Conservation (phyloP, 257 asterid species). For the Ajuga chamaepitys region DNA sequence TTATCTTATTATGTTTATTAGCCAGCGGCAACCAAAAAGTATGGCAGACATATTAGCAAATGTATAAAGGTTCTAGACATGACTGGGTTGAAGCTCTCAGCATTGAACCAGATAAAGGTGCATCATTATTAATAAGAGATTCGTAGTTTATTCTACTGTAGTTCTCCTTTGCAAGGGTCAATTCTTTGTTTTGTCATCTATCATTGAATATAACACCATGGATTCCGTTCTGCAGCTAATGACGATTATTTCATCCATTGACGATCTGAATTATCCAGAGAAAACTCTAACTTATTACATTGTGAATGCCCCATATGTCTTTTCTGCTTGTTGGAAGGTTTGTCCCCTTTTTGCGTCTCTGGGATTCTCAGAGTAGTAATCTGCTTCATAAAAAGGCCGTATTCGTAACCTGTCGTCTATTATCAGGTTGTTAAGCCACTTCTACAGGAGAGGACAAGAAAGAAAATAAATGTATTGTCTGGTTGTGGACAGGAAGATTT, state of each 20-base stretch:
- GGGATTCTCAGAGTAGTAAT: not conserved
- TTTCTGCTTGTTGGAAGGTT: constrained; percentile 84
- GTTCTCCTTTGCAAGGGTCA: not conserved
- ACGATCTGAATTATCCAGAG: constrained; percentile 76
- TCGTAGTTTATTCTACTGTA: not conserved
- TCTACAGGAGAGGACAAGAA: constrained; percentile 66
- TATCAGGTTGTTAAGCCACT: constrained; percentile 75
- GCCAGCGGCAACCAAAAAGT: constrained; percentile 57
- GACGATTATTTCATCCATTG: constrained; percentile 59
- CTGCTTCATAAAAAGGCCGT: not conserved
- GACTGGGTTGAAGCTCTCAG: constrained; percentile 72
- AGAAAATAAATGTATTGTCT: constrained; percentile 51
- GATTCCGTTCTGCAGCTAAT: constrained; percentile 40
- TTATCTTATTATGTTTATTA: constrained; percentile 11
- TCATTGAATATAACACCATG: not conserved
- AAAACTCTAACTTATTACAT: constrained; percentile 61
- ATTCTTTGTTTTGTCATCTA: not conserved
- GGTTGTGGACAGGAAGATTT: constrained; percentile 70
- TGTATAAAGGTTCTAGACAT: constrained; percentile 62
- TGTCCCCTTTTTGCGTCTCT: constrained; percentile 8
- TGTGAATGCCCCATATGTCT: constrained; percentile 65
- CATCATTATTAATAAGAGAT: constrained; percentile 2
- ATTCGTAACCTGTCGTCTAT: not conserved
- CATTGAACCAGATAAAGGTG: constrained; percentile 64
- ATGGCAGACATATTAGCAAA: constrained; percentile 43